Conservation (phyloP, 768 basidiomycete genomes). For the Suillus decipiens region DNA sequence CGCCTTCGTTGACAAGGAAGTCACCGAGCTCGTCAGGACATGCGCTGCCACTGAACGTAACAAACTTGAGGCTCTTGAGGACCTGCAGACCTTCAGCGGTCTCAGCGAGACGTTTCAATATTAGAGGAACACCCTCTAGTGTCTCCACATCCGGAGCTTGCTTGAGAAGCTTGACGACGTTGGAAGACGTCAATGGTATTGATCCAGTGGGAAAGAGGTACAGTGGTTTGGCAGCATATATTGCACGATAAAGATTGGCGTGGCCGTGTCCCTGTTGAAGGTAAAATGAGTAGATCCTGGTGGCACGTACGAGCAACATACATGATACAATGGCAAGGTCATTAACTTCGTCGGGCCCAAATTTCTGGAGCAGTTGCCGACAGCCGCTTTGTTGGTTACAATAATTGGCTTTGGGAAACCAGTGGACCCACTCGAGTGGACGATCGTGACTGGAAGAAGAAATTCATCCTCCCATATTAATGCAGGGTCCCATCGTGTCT, state of each 20-base stretch:
- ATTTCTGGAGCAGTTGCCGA: slow-evolving; percentile 38
- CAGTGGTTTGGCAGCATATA: slow-evolving; percentile 43
- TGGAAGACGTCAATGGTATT: slow-evolving; percentile 47
- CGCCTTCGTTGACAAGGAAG: slow-evolving; percentile 46
- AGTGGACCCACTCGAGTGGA: slow-evolving; percentile 39
- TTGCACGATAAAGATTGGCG: slow-evolving; percentile 38
- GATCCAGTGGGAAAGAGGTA: slow-evolving; percentile 44
- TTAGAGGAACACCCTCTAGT: slow-evolving; percentile 40
- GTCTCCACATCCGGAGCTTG: slow-evolving; percentile 35
- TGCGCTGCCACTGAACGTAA: slow-evolving; percentile 53
- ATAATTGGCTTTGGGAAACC: slow-evolving; percentile 50
- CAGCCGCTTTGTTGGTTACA: slow-evolving; percentile 36
- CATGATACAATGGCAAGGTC: slow-evolving; percentile 36
- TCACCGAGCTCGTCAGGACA: slow-evolving; percentile 58
- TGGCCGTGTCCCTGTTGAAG: slow-evolving; percentile 25
- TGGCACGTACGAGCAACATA: slow-evolving; percentile 14
- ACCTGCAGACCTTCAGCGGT: slow-evolving; percentile 43
- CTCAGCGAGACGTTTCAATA: slow-evolving; percentile 50
- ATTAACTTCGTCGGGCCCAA: slow-evolving; percentile 21
- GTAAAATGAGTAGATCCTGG: background rate
- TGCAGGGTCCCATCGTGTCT: slow-evolving; percentile 22
- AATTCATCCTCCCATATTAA: slow-evolving; percentile 25
- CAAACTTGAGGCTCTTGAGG: slow-evolving; percentile 47
- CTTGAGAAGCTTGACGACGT: slow-evolving; percentile 41
- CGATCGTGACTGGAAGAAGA: slow-evolving; percentile 22